These are phyloP conservation scores for Echinosophora koreensis DNA, from an alignment of 306 rosid genomes.

Conservation along the genomic window DNA sequence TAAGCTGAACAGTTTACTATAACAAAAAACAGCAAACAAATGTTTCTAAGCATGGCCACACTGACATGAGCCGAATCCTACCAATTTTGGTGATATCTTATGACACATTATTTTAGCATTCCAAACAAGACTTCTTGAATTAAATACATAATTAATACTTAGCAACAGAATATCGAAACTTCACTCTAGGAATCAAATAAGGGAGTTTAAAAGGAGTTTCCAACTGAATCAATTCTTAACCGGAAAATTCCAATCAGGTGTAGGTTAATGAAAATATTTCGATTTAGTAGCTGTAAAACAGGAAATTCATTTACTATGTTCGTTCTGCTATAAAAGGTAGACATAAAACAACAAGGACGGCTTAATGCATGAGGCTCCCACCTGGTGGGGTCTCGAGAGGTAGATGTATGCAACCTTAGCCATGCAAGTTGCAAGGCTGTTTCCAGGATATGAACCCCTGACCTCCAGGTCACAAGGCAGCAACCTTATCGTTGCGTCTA, in stretches of 20 bases:
- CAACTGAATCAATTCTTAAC: not conserved
- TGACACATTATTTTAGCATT: conserved; percentile 2
- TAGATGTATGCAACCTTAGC: no score
- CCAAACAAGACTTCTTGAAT: conserved; percentile 24
- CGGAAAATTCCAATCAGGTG: not conserved
- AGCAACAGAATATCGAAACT: not conserved
- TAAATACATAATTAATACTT: not conserved
- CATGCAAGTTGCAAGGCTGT: no score
- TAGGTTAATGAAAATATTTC: conserved; percentile 26
- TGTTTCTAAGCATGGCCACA: conserved; percentile 22
- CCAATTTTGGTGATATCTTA: not conserved
- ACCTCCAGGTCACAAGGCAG: no score
- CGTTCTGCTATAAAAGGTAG: conserved; percentile 28
- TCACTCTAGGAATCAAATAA: conserved; percentile 13
- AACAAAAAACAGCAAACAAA: not conserved
- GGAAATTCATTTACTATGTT: not conserved
- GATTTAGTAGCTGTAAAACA: conserved; percentile 6
- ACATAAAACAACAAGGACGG: not conserved
- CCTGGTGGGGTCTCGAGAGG: no score
- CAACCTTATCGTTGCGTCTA: no score
- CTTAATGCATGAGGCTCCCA: no score
- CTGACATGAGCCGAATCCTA: conserved; percentile 1
- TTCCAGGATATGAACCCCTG: no score
- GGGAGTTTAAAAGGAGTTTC: not conserved
- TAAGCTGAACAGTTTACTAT: conserved; percentile 1